phyloP scores from a whole-genome alignment of 306 rosid genomes.

The Malus fusca region DNA sequence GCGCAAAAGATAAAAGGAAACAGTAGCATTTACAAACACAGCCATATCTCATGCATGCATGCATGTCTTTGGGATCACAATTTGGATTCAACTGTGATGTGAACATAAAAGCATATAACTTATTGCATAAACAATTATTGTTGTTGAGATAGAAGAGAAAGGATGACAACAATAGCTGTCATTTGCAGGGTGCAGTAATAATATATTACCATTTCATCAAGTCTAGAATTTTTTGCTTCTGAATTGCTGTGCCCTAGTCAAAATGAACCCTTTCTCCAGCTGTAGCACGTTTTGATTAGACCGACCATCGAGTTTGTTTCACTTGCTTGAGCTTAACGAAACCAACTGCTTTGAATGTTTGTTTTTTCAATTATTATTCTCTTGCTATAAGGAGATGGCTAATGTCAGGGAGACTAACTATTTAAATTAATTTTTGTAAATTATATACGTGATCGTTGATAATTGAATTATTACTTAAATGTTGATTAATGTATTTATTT shows the following conservation, averaged over 20 bases:
- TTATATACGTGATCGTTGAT: too few relatives aligned
- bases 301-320: conserved; percentile 6
- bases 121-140: background rate
- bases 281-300: conserved; percentile 1
- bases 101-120: background rate
- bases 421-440: too few relatives aligned
- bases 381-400: background rate
- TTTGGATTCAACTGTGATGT: background rate
- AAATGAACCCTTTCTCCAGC: conserved; percentile 4
- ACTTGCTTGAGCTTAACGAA: background rate
- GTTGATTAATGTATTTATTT: too few relatives aligned
- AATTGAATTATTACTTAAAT: too few relatives aligned
- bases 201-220: background rate
- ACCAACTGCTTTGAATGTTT: background rate
- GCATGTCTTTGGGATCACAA: background rate
- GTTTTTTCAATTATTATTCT: background rate
- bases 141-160: background rate
- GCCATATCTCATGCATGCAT: background rate
- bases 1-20: background rate
- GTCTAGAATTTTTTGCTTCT: background rate
- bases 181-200: background rate
- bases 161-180: conserved; percentile 3
- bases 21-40: background rate
- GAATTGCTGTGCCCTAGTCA: background rate
- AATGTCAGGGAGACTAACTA: too few relatives aligned